phyloP scores from a whole-genome alignment of 2,329 filamentous ascomycete genomes.

The Aspergillus vadensis region DNA sequence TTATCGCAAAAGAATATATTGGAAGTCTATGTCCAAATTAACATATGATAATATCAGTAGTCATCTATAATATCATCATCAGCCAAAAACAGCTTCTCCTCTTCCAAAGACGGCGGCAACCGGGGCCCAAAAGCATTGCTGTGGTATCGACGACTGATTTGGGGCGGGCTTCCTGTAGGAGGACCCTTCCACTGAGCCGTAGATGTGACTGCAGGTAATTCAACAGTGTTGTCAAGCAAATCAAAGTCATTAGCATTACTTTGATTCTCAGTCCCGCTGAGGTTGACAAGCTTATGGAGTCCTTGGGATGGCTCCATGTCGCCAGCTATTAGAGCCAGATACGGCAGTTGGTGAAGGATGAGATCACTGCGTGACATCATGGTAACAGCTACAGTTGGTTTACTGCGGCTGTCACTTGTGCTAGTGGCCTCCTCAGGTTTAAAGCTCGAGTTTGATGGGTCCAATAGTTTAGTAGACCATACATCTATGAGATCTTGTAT shows the following conservation, averaged over 20 bases:
- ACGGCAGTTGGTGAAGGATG: slow-evolving; percentile 82
- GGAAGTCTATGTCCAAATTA: neutral
- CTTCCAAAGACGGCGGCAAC: slow-evolving; percentile 37
- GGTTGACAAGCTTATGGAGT: slow-evolving; percentile 64
- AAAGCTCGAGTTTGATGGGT: slow-evolving; percentile 34
- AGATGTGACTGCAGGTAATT: slow-evolving; percentile 15
- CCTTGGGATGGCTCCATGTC: slow-evolving; percentile 51
- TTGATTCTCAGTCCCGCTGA: neutral
- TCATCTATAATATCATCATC: slow-evolving; percentile 85
- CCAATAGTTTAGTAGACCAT: slow-evolving; percentile 41
- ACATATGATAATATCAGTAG: slow-evolving; percentile 24
- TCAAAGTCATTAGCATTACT: neutral
- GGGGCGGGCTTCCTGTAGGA: neutral
- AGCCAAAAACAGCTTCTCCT: slow-evolving; percentile 70
- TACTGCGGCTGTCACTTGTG: slow-evolving; percentile 6
- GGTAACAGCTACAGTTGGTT: slow-evolving; percentile 21
- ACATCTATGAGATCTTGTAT: slow-evolving; percentile 65
- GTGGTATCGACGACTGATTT: slow-evolving; percentile 20
- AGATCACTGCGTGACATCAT: slow-evolving; percentile 42
- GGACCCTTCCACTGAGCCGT: neutral
- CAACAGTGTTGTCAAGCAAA: neutral
- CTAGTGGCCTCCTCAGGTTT: neutral
- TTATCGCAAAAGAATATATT: neutral
- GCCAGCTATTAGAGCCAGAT: slow-evolving; percentile 68
- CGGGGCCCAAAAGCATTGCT: slow-evolving; percentile 24